phyloP scores from a whole-genome alignment of 352 stramenopile genomes.

The Chrysophaeum taylorii region DNA sequence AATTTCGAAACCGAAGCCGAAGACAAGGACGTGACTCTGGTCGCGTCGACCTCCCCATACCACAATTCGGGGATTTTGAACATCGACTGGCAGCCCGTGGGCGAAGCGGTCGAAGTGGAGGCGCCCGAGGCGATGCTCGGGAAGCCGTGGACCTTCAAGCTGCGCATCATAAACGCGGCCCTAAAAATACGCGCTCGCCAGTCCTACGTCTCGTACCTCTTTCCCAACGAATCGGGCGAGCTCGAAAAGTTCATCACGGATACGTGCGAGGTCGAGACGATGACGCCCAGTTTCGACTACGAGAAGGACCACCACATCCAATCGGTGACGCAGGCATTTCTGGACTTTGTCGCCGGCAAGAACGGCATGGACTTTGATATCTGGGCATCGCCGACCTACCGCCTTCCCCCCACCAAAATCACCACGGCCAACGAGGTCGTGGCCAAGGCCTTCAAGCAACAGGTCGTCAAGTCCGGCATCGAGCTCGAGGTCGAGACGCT shows the following conservation, averaged over 20 bases:
- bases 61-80: constrained; percentile 18
- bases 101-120: constrained; percentile 22
- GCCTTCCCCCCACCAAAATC: constrained; percentile 59
- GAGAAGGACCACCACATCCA: constrained; percentile 66
- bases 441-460: constrained; percentile 5
- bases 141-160: constrained; percentile 72
- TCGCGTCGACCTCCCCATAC: constrained; percentile 16
- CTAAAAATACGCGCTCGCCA: constrained; percentile 73
- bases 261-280: constrained; percentile 68
- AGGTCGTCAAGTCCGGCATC: constrained; percentile 2
- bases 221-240: constrained; percentile 45
- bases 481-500: constrained; percentile 15
- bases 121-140: constrained; percentile 47
- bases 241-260: constrained; percentile 74
- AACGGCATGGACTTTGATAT: constrained; percentile 53
- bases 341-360: constrained; percentile 61
- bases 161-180: constrained; percentile 32
- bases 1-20: constrained; percentile 75
- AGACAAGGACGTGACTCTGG: constrained; percentile 54
- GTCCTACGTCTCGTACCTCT: constrained; percentile 81
- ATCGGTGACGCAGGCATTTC: constrained; percentile 67
- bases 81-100: constrained; percentile 8
- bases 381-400: constrained; percentile 62
- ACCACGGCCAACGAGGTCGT: constrained; percentile 49
- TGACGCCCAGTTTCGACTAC: constrained; percentile 75